These are phyloP conservation scores for Cryphonectria carpinicola DNA, from an alignment of 2,329 filamentous ascomycete genomes.

Conservation along the genomic window DNA sequence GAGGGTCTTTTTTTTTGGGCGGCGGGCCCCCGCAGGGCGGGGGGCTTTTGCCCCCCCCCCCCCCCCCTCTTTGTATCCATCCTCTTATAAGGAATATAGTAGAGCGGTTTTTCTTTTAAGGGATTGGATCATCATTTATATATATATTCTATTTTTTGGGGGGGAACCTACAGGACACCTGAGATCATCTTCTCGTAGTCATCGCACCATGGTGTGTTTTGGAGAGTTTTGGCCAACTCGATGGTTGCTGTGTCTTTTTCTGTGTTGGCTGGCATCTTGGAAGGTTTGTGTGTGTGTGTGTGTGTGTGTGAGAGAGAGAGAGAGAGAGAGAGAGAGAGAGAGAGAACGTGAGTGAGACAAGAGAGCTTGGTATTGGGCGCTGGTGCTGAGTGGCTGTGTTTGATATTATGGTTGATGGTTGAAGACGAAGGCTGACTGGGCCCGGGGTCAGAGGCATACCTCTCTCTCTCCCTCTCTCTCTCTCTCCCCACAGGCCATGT, in stretches of 20 bases:
- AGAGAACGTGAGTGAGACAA: background rate
- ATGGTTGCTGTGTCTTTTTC: slow-evolving; percentile 49
- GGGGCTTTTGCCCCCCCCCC: no score
- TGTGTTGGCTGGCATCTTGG: slow-evolving; percentile 41
- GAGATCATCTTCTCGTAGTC: slow-evolving; percentile 69
- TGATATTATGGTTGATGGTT: background rate
- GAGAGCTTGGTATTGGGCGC: background rate
- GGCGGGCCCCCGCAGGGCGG: no score
- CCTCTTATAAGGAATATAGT: background rate
- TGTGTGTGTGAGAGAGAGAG: no score
- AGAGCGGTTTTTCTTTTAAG: background rate
- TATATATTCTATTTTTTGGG: background rate
- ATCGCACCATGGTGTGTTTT: slow-evolving; percentile 60
- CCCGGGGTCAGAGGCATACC: background rate
- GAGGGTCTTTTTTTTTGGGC: no score
- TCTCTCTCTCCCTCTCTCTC: no score
- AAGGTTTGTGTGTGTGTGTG: no score
- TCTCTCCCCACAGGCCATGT: no score
- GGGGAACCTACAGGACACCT: slow-evolving; percentile 56
- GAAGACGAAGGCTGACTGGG: background rate
- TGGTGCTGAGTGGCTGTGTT: background rate
- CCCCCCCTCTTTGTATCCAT: no score
- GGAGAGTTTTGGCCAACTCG: slow-evolving; percentile 50
- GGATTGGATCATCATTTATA: background rate
- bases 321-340: no score